These are phyloP conservation scores for Mollisia scopiformis DNA, from an alignment of 2,329 filamentous ascomycete species.

Conservation along the genomic window DNA sequence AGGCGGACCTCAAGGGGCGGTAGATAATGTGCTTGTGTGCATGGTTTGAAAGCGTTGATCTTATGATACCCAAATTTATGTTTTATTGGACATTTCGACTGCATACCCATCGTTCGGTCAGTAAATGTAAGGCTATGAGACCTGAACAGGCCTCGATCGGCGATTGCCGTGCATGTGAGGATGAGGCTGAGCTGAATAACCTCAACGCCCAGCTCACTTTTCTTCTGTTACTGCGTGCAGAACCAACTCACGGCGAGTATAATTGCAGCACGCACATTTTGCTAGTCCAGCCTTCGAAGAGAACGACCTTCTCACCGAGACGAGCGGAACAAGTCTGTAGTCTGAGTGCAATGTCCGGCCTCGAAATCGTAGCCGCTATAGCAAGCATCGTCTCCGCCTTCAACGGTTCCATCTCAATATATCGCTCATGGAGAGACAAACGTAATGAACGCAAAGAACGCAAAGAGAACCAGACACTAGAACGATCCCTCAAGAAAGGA, in stretches of 20 bases:
- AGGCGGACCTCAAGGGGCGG: conserved; percentile 27
- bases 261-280: too few species aligned
- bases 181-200: too few species aligned
- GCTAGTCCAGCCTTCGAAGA: too few species aligned
- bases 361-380: neutral
- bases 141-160: too few species aligned
- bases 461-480: neutral
- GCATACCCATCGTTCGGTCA: neutral
- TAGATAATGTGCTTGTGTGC: neutral
- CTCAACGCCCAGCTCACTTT: too few species aligned
- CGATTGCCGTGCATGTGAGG: too few species aligned
- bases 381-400: neutral
- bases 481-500: neutral
- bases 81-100: neutral
- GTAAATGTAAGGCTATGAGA: neutral
- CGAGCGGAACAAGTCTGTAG: neutral
- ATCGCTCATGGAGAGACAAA: neutral
- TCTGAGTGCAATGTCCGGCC: neutral
- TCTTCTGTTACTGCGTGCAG: too few species aligned
- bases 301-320: too few species aligned
- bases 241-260: too few species aligned
- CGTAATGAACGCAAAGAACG: neutral
- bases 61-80: neutral
- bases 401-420: neutral
- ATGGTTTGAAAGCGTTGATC: neutral